Evolutionary conservation across 1,284 basidiomycete species (phyloP).

Genomic region (Naganishia sp.): DNA sequence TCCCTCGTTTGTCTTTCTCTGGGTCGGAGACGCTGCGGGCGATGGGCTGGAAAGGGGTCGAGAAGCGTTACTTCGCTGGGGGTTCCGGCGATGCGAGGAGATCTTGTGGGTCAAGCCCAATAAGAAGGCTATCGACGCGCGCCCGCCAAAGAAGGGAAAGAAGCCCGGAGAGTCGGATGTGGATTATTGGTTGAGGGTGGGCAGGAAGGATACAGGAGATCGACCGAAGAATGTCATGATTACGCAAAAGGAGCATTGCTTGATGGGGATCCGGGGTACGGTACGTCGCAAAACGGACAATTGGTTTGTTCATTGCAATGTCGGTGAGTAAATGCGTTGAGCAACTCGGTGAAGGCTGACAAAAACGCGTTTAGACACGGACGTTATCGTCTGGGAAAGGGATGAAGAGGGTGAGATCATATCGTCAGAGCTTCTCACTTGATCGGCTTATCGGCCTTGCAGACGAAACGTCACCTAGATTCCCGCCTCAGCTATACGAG

Average conservation of each 20-base stretch:
- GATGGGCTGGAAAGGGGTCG: conserved; percentile 90
- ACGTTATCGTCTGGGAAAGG: conserved; percentile 90
- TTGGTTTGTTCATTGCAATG: conserved; percentile 97
- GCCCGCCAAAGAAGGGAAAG: conserved; percentile 18
- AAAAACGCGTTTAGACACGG: conserved; percentile 68
- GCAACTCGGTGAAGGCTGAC: background rate
- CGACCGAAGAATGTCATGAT: conserved; percentile 62
- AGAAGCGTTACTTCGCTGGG: conserved; percentile 90
- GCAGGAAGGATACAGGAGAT: conserved; percentile 15
- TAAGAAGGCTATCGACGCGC: conserved; percentile 47
- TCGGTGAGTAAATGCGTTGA: conserved; percentile 58
- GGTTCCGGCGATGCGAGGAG: conserved; percentile 92
- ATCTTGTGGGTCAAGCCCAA: conserved; percentile 97
- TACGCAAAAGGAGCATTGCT: conserved; percentile 90
- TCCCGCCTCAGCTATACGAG: conserved; percentile 89
- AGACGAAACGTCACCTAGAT: conserved; percentile 61
- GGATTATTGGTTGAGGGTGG: conserved; percentile 4
- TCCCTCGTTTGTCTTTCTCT: conserved; percentile 90
- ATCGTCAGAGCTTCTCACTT: background rate
- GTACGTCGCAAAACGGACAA: conserved; percentile 90
- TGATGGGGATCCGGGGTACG: conserved; percentile 98
- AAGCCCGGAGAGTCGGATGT: conserved; percentile 31
- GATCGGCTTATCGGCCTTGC: background rate
- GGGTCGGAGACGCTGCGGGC: conserved; percentile 89
- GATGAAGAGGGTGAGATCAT: conserved; percentile 42